A percentile compares a stretch with the other conserved stretches of the same genome.
Conservation (phyloP, 495 filamentous ascomycete genomes). For the Hypomontagnella submonticulosa region DNA sequence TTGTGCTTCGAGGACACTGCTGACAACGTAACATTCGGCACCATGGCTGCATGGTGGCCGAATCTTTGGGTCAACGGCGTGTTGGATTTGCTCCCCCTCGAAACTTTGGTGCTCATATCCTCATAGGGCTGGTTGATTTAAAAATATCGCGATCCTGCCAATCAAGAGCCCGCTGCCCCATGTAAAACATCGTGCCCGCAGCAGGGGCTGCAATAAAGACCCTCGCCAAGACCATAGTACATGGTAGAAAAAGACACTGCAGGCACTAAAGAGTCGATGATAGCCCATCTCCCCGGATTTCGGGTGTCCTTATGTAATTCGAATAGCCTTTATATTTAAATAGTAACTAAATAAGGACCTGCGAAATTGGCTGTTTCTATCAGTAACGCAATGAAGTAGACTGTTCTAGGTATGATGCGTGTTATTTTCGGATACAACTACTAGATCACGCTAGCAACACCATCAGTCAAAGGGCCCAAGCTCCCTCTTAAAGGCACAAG, state of each 20-base stretch:
- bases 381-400: slow-evolving; percentile 1
- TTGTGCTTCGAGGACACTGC: slow-evolving; percentile 15
- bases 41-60: slow-evolving; percentile 21
- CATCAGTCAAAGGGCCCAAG: background rate
- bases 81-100: slow-evolving; percentile 9
- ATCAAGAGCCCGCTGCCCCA: slow-evolving; percentile 8
- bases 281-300: background rate
- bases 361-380: too few species aligned
- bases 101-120: background rate
- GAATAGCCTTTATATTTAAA: slow-evolving; percentile 6
- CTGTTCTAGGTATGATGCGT: background rate
- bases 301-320: slow-evolving; percentile 14
- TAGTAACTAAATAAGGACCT: too few species aligned
- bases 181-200: slow-evolving; percentile 6
- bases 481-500: background rate
- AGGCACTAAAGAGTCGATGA: background rate
- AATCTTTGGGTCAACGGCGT: slow-evolving; percentile 12
- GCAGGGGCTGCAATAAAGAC: slow-evolving; percentile 20
- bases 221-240: slow-evolving; percentile 15
- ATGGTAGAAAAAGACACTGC: background rate
- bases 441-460: background rate
- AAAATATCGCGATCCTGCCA: slow-evolving; percentile 35
- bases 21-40: slow-evolving; percentile 31
- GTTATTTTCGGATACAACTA: slow-evolving; percentile 16
- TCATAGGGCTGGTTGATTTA: slow-evolving; percentile 36